A percentile compares a stretch with the other conserved stretches of the same genome.
These are phyloP conservation scores for Trametes sanguinea DNA, from an alignment of 768 basidiomycete genomes.

Conservation along the genomic window DNA sequence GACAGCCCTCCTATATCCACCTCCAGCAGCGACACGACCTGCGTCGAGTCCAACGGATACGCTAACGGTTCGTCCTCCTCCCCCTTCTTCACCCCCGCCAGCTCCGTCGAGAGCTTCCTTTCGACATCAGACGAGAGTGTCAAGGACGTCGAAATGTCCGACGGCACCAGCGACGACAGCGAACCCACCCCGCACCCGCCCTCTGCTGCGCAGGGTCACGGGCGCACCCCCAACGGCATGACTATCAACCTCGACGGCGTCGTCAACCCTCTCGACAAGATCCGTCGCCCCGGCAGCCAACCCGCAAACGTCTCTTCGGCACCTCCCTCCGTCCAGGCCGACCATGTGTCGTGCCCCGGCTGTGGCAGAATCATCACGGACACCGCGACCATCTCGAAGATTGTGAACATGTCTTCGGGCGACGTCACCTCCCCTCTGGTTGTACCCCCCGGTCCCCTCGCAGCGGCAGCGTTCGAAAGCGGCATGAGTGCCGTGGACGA, in stretches of 20 bases:
- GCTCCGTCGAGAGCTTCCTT: conserved; percentile 30
- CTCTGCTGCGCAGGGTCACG: conserved; percentile 14
- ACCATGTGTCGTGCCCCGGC: conserved; percentile 51
- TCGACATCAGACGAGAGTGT: conserved; percentile 21
- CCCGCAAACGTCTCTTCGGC: conserved; percentile 43
- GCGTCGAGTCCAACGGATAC: conserved; percentile 18
- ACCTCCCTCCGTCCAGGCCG: conserved; percentile 44
- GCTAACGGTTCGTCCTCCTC: conserved; percentile 24
- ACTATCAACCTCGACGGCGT: conserved; percentile 56
- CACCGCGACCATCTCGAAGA: conserved; percentile 39
- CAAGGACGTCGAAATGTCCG: conserved; percentile 28
- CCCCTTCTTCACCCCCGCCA: conserved; percentile 31
- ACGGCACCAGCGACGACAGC: conserved; percentile 22
- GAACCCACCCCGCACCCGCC: conserved; percentile 26
- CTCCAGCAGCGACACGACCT: conserved; percentile 22
- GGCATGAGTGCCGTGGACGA: conserved; percentile 76
- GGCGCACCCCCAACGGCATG: conserved; percentile 41
- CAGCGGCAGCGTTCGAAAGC: conserved; percentile 56
- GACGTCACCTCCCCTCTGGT: conserved; percentile 41
- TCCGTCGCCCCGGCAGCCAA: conserved; percentile 19
- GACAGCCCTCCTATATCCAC: conserved; percentile 31
- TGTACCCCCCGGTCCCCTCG: conserved; percentile 57
- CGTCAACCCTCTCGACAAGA: conserved; percentile 31
- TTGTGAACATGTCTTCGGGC: conserved; percentile 25
- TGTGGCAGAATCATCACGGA: conserved; percentile 56